Evolutionary conservation across 2,329 filamentous ascomycete genomes (phyloP).

Genomic region (Ascochyta clinopodiicola): DNA sequence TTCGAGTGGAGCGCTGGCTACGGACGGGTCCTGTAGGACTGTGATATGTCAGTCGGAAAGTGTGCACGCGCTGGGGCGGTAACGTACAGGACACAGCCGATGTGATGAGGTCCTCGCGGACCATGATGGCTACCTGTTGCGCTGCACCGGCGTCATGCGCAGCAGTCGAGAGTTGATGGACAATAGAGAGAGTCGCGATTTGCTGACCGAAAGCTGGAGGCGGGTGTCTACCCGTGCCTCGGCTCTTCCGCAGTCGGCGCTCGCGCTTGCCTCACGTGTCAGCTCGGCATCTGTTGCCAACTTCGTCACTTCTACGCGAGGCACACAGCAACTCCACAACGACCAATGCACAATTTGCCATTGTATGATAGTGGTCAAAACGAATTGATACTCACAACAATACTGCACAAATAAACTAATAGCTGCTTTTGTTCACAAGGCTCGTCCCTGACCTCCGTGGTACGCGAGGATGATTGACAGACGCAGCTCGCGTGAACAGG

Average conservation of each 20-base stretch:
- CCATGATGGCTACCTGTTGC: slow-evolving; percentile 65
- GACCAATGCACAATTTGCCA: no score
- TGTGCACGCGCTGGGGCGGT: slow-evolving; percentile 1
- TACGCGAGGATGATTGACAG: no score
- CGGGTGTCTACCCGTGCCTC: slow-evolving; percentile 12
- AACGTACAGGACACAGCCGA: slow-evolving; percentile 71
- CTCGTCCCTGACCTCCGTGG: no score
- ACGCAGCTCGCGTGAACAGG: no score
- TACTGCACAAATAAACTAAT: no score
- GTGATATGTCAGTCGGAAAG: slow-evolving; percentile 26
- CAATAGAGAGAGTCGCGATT: slow-evolving; percentile 4
- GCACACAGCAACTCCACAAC: background rate
- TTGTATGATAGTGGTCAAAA: no score
- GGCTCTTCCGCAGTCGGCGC: slow-evolving; percentile 16
- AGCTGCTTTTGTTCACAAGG: no score
- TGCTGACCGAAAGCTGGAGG: slow-evolving; percentile 13
- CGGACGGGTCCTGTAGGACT: slow-evolving; percentile 95
- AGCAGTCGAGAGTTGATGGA: slow-evolving; percentile 3
- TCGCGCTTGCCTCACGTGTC: slow-evolving; percentile 12
- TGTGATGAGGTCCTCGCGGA: slow-evolving; percentile 90
- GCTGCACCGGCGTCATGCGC: slow-evolving; percentile 20
- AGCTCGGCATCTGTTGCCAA: slow-evolving; percentile 13
- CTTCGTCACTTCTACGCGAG: slow-evolving; percentile 11
- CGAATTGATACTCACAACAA: no score
- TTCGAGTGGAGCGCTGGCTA: slow-evolving; percentile 87